Conservation (phyloP, 331 rosid genomes). For the Ulmus americana region DNA sequence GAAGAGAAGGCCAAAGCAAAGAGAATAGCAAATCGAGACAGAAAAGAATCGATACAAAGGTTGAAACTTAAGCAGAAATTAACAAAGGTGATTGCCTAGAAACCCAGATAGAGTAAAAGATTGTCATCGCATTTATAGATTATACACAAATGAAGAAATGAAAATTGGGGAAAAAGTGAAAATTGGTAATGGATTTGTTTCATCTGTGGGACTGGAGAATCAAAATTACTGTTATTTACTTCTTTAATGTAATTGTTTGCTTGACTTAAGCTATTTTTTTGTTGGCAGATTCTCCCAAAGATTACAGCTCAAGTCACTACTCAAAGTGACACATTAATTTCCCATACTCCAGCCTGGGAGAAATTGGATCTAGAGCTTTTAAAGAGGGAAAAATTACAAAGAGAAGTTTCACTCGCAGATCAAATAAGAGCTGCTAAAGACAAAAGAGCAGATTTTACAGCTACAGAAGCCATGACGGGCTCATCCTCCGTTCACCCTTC, state of each 20-base stretch:
- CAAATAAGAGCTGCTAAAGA: constrained; percentile 67
- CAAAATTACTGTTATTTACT: background rate
- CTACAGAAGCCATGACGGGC: constrained; percentile 20
- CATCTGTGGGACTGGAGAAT: background rate
- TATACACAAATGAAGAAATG: background rate
- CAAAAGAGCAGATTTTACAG: constrained; percentile 34
- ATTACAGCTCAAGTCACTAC: constrained; percentile 28
- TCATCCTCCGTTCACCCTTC: constrained; percentile 21
- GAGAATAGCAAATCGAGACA: constrained; percentile 26
- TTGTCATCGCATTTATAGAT: constrained; percentile 3
- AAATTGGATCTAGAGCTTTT: constrained; percentile 62
- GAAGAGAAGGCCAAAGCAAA: constrained; percentile 18
- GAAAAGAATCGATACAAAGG: constrained; percentile 29
- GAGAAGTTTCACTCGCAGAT: constrained; percentile 59
- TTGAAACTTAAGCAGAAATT: constrained; percentile 33
- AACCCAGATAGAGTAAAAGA: background rate
- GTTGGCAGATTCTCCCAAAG: constrained; percentile 38
- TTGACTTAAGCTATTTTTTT: constrained; percentile 10
- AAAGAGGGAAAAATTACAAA: constrained; percentile 48
- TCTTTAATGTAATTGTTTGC: background rate
- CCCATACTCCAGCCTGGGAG: constrained; percentile 33
- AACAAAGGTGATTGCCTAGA: constrained; percentile 39
- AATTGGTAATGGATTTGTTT: background rate
- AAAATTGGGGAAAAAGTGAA: background rate
- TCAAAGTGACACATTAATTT: constrained; percentile 26